Conservation (phyloP, 495 filamentous ascomycete species). For the Terfezia boudieri region DNA sequence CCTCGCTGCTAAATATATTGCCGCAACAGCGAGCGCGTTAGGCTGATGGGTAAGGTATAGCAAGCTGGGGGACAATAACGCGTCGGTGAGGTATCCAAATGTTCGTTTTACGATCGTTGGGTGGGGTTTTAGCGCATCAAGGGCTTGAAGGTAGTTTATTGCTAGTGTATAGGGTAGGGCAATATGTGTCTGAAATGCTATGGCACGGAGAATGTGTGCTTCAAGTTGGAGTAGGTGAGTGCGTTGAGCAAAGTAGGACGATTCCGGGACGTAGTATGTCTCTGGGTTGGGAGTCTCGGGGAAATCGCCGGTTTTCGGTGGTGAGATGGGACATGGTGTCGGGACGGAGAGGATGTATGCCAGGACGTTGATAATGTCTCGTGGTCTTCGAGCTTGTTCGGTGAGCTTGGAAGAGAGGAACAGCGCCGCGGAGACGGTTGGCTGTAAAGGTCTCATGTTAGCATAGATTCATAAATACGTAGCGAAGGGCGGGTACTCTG, state of each 20-base stretch:
- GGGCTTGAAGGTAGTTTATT: conserved; percentile 77
- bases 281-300: conserved; percentile 25
- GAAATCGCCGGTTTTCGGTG: conserved; percentile 17
- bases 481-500: background rate
- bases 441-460: conserved; percentile 33
- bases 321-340: conserved; percentile 35
- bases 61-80: conserved; percentile 66
- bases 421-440: conserved; percentile 45
- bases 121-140: conserved; percentile 32
- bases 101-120: conserved; percentile 34
- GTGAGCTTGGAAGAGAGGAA: conserved; percentile 75
- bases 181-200: conserved; percentile 67
- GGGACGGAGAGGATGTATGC: conserved; percentile 44
- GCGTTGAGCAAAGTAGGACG: conserved; percentile 39
- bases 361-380: conserved; percentile 66
- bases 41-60: conserved; percentile 87
- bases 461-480: background rate
- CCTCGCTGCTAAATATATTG: conserved; percentile 70
- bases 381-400: conserved; percentile 46
- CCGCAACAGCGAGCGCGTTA: conserved; percentile 58
- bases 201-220: conserved; percentile 44
- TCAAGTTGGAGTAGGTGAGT: conserved; percentile 45
- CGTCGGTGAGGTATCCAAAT: conserved; percentile 59
- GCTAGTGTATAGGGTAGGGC: conserved; percentile 69
- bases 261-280: conserved; percentile 52